These are phyloP conservation scores for Phanerochaete sordida DNA, from an alignment of 768 basidiomycete genomes.

Conservation along the genomic window DNA sequence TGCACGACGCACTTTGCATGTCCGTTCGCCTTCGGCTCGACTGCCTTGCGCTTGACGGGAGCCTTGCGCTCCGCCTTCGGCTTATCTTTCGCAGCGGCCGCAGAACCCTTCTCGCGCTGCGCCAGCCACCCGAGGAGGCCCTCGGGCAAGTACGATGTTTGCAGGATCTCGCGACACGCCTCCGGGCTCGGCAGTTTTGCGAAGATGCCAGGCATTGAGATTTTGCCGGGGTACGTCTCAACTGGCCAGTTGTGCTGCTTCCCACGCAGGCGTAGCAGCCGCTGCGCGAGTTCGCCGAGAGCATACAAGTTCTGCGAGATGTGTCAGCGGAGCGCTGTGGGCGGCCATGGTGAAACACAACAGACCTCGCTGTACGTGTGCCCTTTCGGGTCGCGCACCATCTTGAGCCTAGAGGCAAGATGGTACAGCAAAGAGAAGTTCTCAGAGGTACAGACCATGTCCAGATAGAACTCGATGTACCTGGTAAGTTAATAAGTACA, in stretches of 20 bases:
- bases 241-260: constrained; percentile 69
- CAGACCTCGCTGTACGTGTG: constrained; percentile 67
- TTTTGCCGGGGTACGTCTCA: constrained; percentile 74
- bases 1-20: constrained; percentile 40
- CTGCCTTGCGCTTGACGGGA: constrained; percentile 53
- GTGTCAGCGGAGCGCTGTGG: not conserved
- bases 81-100: constrained; percentile 38
- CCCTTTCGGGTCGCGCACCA: constrained; percentile 75
- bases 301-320: constrained; percentile 74
- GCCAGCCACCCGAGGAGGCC: constrained; percentile 55
- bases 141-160: constrained; percentile 65
- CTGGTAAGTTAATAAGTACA: constrained; percentile 36
- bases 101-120: constrained; percentile 33
- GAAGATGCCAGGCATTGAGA: constrained; percentile 81
- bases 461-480: constrained; percentile 87
- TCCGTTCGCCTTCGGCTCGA: constrained; percentile 42
- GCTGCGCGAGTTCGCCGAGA: constrained; percentile 85
- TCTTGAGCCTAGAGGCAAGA: constrained; percentile 80
- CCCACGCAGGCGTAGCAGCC: constrained; percentile 72
- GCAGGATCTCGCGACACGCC: constrained; percentile 63
- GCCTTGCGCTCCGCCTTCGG: constrained; percentile 54
- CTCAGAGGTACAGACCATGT: constrained; percentile 70
- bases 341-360: not conserved
- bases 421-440: constrained; percentile 83
- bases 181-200: constrained; percentile 64